These are phyloP conservation scores for Naegleria fowleri DNA, from an alignment of 208 protist genomes.

Conservation along the genomic window DNA sequence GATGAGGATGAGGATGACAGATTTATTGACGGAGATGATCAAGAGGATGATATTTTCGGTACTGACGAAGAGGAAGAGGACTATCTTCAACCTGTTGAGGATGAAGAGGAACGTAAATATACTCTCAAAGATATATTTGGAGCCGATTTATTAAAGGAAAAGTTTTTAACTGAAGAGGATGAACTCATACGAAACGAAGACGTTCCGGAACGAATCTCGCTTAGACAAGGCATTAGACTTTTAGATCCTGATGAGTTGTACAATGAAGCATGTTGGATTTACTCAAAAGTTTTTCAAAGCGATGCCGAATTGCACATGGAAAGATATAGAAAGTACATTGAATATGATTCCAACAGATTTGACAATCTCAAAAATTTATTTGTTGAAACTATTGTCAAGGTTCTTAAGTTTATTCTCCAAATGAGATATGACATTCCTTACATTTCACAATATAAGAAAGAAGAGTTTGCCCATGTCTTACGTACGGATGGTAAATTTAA, in stretches of 20 bases:
- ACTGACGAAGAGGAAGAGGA: neutral
- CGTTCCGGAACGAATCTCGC: slow-evolving; percentile 38
- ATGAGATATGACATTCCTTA: slow-evolving; percentile 35
- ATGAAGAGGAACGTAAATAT: neutral
- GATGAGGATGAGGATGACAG: neutral
- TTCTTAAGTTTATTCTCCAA: neutral
- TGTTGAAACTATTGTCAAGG: neutral
- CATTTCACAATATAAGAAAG: slow-evolving; percentile 40
- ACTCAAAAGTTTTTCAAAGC: neutral
- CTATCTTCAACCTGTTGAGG: neutral
- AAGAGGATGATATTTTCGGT: neutral
- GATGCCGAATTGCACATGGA: neutral
- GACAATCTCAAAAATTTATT: neutral
- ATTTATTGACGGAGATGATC: neutral
- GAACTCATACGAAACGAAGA: slow-evolving; percentile 38
- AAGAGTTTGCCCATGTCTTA: slow-evolving; percentile 21
- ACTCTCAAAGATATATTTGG: slow-evolving; percentile 40
- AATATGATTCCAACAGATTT: neutral
- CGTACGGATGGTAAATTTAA: neutral
- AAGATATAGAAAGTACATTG: neutral
- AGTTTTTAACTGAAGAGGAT: slow-evolving; percentile 43
- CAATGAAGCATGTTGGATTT: slow-evolving; percentile 26
- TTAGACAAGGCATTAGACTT: neutral
- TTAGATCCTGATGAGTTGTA: neutral
- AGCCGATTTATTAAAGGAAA: slow-evolving; percentile 36